These are phyloP conservation scores for Elongisporangium senticosum DNA, from an alignment of 352 stramenopile species.

Conservation along the genomic window DNA sequence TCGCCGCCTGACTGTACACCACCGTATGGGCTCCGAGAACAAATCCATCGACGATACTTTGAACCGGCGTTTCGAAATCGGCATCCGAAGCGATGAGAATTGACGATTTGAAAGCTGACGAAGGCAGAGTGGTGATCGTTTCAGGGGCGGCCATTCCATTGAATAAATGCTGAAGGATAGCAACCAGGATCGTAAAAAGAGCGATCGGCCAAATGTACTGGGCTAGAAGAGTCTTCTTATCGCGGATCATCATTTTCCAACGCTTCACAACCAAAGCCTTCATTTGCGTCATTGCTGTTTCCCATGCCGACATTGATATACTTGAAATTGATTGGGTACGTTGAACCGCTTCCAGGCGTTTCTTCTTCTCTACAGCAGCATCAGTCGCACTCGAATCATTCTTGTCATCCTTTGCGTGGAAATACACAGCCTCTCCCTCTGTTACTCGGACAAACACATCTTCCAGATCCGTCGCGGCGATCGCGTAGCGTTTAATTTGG, in stretches of 20 bases:
- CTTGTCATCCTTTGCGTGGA: constrained; percentile 55
- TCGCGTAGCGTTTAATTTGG: constrained; percentile 91
- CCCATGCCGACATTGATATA: constrained; percentile 7
- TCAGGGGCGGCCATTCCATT: constrained; percentile 21
- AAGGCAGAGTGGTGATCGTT: constrained; percentile 38
- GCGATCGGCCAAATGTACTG: constrained; percentile 71
- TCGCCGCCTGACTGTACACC: constrained; percentile 13
- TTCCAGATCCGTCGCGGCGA: constrained; percentile 98
- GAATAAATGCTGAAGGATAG: constrained; percentile 31
- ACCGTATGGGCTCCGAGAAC: background rate
- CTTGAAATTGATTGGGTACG: constrained; percentile 1
- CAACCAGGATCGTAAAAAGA: constrained; percentile 53
- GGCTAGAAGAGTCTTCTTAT: constrained; percentile 54
- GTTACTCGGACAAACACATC: constrained; percentile 98
- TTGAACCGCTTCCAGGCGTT: background rate
- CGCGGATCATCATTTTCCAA: constrained; percentile 40
- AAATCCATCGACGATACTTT: constrained; percentile 15
- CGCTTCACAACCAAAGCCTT: constrained; percentile 50
- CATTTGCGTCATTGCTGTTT: constrained; percentile 37
- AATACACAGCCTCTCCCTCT: constrained; percentile 66
- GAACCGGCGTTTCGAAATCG: constrained; percentile 15
- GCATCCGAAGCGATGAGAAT: constrained; percentile 37
- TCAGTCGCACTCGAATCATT: constrained; percentile 2
- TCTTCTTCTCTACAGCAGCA: constrained; percentile 8
- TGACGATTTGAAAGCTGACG: constrained; percentile 26